A percentile compares a stretch with the other conserved stretches of the same genome.
Conservation (phyloP, 805 yeast genomes). For the Sugiyamaella chiloensis region DNA sequence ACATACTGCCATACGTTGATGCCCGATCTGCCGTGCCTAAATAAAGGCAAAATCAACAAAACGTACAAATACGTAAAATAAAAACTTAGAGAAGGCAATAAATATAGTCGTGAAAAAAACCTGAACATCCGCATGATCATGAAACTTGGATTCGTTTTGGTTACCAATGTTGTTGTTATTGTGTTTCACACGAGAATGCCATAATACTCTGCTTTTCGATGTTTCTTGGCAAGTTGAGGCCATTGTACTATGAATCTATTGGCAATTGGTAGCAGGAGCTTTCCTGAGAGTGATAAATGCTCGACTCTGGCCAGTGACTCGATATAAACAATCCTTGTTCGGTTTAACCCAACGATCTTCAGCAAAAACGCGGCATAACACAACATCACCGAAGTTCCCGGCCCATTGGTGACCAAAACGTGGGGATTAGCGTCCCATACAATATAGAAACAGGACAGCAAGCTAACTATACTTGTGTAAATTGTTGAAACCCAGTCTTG, state of each 20-base stretch:
- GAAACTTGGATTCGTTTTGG: too few relatives aligned
- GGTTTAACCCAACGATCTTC: conserved; percentile 35
- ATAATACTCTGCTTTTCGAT: conserved; percentile 63
- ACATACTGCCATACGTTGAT: too few relatives aligned
- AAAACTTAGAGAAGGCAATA: background rate
- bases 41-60: background rate
- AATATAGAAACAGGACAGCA: conserved; percentile 30
- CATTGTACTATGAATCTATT: conserved; percentile 89
- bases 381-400: conserved; percentile 74
- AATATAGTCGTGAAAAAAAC: too few relatives aligned
- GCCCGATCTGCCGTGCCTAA: too few relatives aligned
- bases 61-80: background rate
- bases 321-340: conserved; percentile 66
- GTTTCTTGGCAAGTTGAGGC: conserved; percentile 54
- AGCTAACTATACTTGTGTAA: conserved; percentile 43
- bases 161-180: too few relatives aligned
- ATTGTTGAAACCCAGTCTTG: conserved; percentile 49
- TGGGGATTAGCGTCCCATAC: conserved; percentile 36
- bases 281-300: conserved; percentile 72
- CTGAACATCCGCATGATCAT: too few relatives aligned
- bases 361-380: conserved; percentile 54
- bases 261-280: conserved; percentile 62
- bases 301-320: conserved; percentile 86
- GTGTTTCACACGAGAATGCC: conserved; percentile 74
- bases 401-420: conserved; percentile 62